Conservation (phyloP, 768 basidiomycete genomes). For the Cystobasidium tubakii region DNA sequence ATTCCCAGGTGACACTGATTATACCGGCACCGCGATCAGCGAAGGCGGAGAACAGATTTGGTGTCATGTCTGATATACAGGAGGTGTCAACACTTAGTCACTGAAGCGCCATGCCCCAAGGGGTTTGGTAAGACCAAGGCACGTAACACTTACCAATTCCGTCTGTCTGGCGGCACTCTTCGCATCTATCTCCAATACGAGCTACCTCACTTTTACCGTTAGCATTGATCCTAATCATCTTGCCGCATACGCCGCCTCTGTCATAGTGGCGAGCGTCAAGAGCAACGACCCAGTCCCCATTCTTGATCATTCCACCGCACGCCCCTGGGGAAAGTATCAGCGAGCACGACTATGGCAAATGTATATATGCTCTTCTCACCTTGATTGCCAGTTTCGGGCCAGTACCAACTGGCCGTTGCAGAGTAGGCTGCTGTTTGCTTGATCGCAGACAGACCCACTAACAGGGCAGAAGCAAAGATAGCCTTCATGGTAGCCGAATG, state of each 20-base stretch:
- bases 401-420: neutral
- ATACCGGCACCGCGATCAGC: neutral
- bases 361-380: neutral
- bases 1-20: slow-evolving; percentile 7
- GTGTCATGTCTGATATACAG: slow-evolving; percentile 12
- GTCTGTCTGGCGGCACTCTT: neutral
- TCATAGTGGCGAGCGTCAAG: slow-evolving; percentile 16
- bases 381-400: slow-evolving; percentile 16
- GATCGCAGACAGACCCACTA: neutral
- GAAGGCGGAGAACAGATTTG: slow-evolving; percentile 8
- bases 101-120: too few species aligned
- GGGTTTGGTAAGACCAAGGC: too few species aligned
- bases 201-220: neutral
- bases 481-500: neutral
- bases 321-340: neutral
- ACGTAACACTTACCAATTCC: slow-evolving; percentile 5
- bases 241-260: neutral
- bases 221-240: slow-evolving; percentile 2
- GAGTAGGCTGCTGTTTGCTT: neutral
- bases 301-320: slow-evolving; percentile 2
- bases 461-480: neutral
- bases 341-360: too few species aligned
- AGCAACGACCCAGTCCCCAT: slow-evolving; percentile 18
- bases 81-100: too few species aligned
- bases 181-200: slow-evolving; percentile 15